Conservation (phyloP, 371 early-diverging fungal genomes). For the Mucor circinelloides region DNA sequence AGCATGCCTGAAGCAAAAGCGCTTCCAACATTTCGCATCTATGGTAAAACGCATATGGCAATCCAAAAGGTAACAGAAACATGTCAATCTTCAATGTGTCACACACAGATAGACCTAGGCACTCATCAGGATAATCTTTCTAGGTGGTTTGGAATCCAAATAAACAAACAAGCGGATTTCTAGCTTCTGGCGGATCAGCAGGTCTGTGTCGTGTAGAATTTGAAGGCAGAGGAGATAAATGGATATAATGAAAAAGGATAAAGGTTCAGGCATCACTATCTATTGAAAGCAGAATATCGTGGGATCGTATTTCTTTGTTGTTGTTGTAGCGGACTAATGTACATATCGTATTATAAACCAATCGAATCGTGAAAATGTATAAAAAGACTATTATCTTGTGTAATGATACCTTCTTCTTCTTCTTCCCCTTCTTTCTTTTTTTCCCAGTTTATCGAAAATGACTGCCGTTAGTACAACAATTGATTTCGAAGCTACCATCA, state of each 20-base stretch:
- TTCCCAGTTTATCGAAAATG: background rate
- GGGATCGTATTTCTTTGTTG: background rate
- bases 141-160: constrained; percentile 29
- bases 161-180: constrained; percentile 11
- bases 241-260: constrained; percentile 10
- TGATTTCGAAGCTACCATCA: background rate
- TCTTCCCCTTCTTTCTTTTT: background rate
- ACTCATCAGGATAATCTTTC: background rate
- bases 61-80: constrained; percentile 12
- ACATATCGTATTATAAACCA: background rate
- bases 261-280: constrained; percentile 8
- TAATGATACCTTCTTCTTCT: background rate
- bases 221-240: constrained; percentile 23
- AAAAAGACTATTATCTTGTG: background rate
- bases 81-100: background rate
- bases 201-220: constrained; percentile 36
- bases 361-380: background rate
- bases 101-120: background rate
- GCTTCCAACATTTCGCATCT: constrained; percentile 4
- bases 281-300: background rate
- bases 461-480: constrained; percentile 13
- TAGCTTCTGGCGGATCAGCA: constrained; percentile 30
- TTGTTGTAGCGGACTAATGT: background rate
- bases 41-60: constrained; percentile 11
- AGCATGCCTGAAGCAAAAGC: background rate